phyloP scores from a whole-genome alignment of 2,329 filamentous ascomycete species.

The Ceratocystis alfenasii region DNA sequence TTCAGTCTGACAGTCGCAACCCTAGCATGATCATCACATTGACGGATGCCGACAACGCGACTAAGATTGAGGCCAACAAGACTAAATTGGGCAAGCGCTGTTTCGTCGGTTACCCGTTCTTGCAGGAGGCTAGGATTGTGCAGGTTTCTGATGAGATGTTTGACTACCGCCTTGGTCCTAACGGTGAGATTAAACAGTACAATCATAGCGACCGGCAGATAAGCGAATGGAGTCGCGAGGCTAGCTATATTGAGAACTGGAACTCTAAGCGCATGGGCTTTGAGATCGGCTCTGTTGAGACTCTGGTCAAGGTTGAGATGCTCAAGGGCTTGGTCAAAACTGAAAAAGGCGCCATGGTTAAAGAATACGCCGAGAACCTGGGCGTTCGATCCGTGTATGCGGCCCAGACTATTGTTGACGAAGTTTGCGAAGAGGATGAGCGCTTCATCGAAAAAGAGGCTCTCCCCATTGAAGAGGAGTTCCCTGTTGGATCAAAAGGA shows the following conservation, averaged over 20 bases:
- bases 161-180: constrained; percentile 62
- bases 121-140: constrained; percentile 84
- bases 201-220: constrained; percentile 68
- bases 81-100: constrained; percentile 72
- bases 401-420: constrained; percentile 80
- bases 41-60: constrained; percentile 57
- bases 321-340: constrained; percentile 83
- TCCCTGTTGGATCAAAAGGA: constrained; percentile 65
- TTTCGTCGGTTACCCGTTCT: constrained; percentile 86
- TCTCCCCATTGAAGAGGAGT: constrained; percentile 83
- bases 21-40: constrained; percentile 92
- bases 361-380: constrained; percentile 78
- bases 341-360: constrained; percentile 78
- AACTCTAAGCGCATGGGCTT: constrained; percentile 89
- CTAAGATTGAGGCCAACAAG: constrained; percentile 61
- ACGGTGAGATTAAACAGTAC: constrained; percentile 50
- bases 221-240: constrained; percentile 71
- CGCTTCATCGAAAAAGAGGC: constrained; percentile 85
- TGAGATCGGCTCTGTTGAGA: constrained; percentile 74
- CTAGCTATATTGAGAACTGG: constrained; percentile 67
- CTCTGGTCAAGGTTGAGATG: constrained; percentile 84
- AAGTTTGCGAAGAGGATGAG: constrained; percentile 79
- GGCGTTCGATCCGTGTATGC: constrained; percentile 84
- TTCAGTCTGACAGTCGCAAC: constrained; percentile 90
- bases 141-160: constrained; percentile 90